A percentile compares a stretch with the other conserved stretches of the same genome.
These are phyloP conservation scores for Xylariaceae sp. DNA, from an alignment of 2,329 filamentous ascomycete species.

Conservation along the genomic window DNA sequence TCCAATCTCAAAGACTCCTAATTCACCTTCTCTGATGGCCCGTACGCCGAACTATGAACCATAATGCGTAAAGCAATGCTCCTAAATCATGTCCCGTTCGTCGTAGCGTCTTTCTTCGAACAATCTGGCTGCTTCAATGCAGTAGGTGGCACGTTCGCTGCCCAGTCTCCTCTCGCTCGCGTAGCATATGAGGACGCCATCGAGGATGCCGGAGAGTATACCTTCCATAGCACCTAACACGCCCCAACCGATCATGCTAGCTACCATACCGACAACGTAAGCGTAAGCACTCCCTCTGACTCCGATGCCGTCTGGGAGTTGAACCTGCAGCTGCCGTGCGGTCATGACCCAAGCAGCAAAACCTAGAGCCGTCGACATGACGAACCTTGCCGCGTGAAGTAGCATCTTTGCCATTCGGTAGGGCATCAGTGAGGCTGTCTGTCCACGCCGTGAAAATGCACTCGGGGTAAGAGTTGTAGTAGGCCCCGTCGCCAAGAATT, in stretches of 20 bases:
- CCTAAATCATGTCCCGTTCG: slow-evolving; percentile 38
- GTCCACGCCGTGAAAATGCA: slow-evolving; percentile 48
- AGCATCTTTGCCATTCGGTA: slow-evolving; percentile 91
- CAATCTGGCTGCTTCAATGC: slow-evolving; percentile 85
- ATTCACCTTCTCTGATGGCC: slow-evolving; percentile 17
- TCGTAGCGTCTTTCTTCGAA: slow-evolving; percentile 66
- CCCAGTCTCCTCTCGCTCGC: slow-evolving; percentile 79
- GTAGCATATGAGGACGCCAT: slow-evolving; percentile 91
- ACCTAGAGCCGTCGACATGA: slow-evolving; percentile 87
- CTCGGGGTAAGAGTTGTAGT: slow-evolving; percentile 71
- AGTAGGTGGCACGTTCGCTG: slow-evolving; percentile 74
- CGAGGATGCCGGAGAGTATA: slow-evolving; percentile 82
- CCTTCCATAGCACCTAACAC: slow-evolving; percentile 90
- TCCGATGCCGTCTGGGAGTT: slow-evolving; percentile 54
- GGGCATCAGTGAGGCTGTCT: slow-evolving; percentile 66
- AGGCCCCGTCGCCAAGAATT: slow-evolving; percentile 74
- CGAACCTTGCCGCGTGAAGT: slow-evolving; percentile 84
- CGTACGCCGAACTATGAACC: slow-evolving; percentile 17
- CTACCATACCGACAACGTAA: slow-evolving; percentile 90
- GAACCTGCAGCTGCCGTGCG: slow-evolving; percentile 73
- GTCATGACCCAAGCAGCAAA: slow-evolving; percentile 98
- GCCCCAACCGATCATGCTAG: slow-evolving; percentile 92
- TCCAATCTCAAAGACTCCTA: slow-evolving; percentile 27
- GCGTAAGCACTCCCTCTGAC: slow-evolving; percentile 85
- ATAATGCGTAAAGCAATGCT: slow-evolving; percentile 12